phyloP scores from a whole-genome alignment of 768 basidiomycete genomes.

The Suillus alpinus region DNA sequence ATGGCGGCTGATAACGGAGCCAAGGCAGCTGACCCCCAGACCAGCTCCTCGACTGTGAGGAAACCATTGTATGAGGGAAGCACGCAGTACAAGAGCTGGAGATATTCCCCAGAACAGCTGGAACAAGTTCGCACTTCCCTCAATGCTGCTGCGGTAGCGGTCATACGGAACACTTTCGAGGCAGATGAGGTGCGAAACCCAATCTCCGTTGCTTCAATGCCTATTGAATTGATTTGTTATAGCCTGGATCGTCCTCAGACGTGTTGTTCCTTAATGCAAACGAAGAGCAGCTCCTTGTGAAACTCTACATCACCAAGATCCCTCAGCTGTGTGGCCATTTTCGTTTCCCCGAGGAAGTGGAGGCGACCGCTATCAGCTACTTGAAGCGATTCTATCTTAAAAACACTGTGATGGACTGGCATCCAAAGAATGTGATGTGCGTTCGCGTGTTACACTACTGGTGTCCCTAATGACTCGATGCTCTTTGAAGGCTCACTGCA shows the following conservation, averaged over 20 bases:
- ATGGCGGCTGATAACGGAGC: slow-evolving; percentile 4
- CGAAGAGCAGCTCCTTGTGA: slow-evolving; percentile 87
- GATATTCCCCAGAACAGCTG: slow-evolving; percentile 74
- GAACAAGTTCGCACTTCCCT: slow-evolving; percentile 56
- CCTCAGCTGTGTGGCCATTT: slow-evolving; percentile 81
- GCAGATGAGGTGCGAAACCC: slow-evolving; percentile 60
- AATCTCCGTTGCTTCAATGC: background rate
- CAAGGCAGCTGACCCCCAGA: background rate
- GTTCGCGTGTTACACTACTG: slow-evolving; percentile 21
- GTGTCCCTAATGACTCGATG: background rate
- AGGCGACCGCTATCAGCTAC: slow-evolving; percentile 89
- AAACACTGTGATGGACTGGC: slow-evolving; percentile 99
- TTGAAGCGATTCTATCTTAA: slow-evolving; percentile 95
- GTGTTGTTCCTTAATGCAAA: slow-evolving; percentile 74
- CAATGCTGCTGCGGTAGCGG: slow-evolving; percentile 73
- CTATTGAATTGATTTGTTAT: slow-evolving; percentile 21
- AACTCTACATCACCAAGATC: slow-evolving; percentile 86
- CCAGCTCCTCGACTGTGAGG: slow-evolving; percentile 6
- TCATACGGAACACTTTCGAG: slow-evolving; percentile 76
- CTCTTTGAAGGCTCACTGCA: slow-evolving; percentile 75
- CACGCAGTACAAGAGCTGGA: slow-evolving; percentile 85
- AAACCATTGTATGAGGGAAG: slow-evolving; percentile 69
- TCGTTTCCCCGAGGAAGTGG: slow-evolving; percentile 87
- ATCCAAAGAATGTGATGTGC: slow-evolving; percentile 97
- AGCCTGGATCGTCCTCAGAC: slow-evolving; percentile 71